Evolutionary conservation across 2,329 filamentous ascomycete species (phyloP).

Genomic region (Scytalidium sp.): DNA sequence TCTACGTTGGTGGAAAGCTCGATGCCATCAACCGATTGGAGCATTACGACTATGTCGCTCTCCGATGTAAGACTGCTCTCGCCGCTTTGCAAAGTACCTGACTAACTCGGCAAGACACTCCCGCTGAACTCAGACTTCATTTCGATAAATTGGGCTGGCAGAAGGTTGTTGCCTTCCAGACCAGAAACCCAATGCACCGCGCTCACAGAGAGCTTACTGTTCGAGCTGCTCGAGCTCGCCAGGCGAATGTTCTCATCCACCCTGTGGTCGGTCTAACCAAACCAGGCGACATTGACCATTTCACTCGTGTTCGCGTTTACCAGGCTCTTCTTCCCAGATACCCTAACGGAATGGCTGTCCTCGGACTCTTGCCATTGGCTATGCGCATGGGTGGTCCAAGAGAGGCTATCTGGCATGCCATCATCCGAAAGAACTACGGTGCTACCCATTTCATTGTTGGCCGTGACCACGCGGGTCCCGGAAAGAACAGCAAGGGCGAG

Average conservation of each 20-base stretch:
- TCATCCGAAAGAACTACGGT: conserved; percentile 99
- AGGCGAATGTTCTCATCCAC: conserved; percentile 98
- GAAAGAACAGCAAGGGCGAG: conserved; percentile 95
- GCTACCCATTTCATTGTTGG: conserved; percentile 99
- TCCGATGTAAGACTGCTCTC: conserved; percentile 66
- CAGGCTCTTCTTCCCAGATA: conserved; percentile 94
- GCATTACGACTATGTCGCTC: conserved; percentile 98
- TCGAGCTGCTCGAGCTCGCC: conserved; percentile 88
- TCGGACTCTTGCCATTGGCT: conserved; percentile 89
- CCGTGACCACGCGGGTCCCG: conserved; percentile 95
- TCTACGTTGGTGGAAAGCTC: conserved; percentile 93
- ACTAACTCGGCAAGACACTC: conserved; percentile 62
- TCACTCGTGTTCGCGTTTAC: conserved; percentile 98
- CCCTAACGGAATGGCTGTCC: conserved; percentile 97
- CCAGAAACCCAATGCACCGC: conserved; percentile 98
- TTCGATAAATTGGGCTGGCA: conserved; percentile 99
- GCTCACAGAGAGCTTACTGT: conserved; percentile 98
- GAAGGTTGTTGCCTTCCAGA: conserved; percentile 98
- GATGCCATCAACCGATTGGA: conserved; percentile 92
- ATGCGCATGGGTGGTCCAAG: conserved; percentile 99
- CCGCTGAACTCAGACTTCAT: conserved; percentile 89
- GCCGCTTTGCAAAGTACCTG: neutral
- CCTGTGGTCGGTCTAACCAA: conserved; percentile 98
- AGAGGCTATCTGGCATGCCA: conserved; percentile 99
- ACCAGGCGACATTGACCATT: conserved; percentile 99